These are phyloP conservation scores for Piper betle DNA, from an alignment of 164 flowering plant species.

Conservation along the genomic window DNA sequence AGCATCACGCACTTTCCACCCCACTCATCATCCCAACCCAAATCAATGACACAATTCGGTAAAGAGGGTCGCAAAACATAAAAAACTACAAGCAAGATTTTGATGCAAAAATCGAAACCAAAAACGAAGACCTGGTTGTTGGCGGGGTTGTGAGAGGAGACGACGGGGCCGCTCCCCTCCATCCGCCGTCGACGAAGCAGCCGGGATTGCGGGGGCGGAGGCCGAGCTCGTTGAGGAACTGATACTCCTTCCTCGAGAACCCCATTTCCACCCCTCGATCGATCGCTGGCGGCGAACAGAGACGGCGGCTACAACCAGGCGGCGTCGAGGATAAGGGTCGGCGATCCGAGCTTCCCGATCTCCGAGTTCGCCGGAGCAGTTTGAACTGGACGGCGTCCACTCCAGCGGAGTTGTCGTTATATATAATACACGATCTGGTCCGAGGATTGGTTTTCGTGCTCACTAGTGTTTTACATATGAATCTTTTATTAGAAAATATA, in stretches of 20 bases:
- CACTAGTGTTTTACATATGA: no score
- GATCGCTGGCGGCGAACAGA: not conserved
- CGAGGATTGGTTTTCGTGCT: not conserved
- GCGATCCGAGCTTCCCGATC: not conserved
- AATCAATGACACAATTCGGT: not conserved
- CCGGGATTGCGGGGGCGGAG: conserved; percentile 56
- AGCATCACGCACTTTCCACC: not conserved
- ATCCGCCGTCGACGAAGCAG: conserved; percentile 46
- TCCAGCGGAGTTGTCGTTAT: no score
- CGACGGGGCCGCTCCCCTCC: conserved; percentile 61
- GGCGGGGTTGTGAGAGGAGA: conserved; percentile 59
- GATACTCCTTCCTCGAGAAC: conserved; percentile 54
- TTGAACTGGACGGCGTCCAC: no score
- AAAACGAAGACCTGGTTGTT: conserved; percentile 53
- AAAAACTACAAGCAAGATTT: not conserved
- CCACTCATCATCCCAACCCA: not conserved
- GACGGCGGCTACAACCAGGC: not conserved
- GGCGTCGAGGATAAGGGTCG: not conserved
- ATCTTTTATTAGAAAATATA: no score
- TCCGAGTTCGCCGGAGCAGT: no score
- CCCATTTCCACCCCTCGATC: conserved; percentile 21
- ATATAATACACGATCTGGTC: no score
- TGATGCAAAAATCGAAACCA: not conserved
- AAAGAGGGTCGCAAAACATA: not conserved
- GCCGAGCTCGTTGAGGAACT: conserved; percentile 63